These are phyloP conservation scores for Suillus subaureus DNA, from an alignment of 768 basidiomycete genomes.

Conservation along the genomic window DNA sequence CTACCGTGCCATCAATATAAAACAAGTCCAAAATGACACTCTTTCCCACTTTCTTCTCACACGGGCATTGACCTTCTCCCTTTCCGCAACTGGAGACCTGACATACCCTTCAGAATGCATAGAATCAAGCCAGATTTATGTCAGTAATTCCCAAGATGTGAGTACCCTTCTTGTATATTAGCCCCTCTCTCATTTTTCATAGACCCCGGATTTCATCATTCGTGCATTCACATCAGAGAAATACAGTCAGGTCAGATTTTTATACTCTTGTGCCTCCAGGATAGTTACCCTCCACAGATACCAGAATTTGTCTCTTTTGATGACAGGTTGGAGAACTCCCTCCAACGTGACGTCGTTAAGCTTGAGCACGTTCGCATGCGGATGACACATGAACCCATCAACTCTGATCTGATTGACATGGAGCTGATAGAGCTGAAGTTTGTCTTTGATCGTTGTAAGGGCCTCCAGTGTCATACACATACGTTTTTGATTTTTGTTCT, in stretches of 20 bases:
- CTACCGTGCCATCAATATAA: conserved; percentile 75
- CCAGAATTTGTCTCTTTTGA: conserved; percentile 85
- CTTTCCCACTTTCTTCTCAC: conserved; percentile 82
- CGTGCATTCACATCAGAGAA: conserved; percentile 80
- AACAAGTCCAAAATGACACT: conserved; percentile 89
- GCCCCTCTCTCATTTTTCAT: conserved; percentile 13
- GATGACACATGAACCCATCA: conserved; percentile 70
- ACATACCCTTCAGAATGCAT: conserved; percentile 75
- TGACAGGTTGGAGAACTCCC: conserved; percentile 77
- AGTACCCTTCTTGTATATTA: conserved; percentile 13
- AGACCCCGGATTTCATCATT: conserved; percentile 82
- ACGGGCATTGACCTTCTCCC: conserved; percentile 77
- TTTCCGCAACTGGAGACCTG: conserved; percentile 74
- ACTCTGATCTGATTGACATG: conserved; percentile 74
- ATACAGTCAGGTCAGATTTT: conserved; percentile 67
- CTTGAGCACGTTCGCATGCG: conserved; percentile 87
- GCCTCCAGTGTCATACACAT: conserved; percentile 1
- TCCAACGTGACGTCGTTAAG: conserved; percentile 81
- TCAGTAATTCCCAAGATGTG: conserved; percentile 80
- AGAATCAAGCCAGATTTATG: conserved; percentile 80
- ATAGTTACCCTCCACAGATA: conserved; percentile 48
- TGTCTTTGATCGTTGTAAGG: conserved; percentile 73
- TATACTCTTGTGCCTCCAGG: conserved; percentile 2
- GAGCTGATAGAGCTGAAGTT: conserved; percentile 85
- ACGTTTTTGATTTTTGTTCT: conserved; percentile 9